Percentiles rank a stretch among this genome's conserved stretches.
Conservation (phyloP, 352 stramenopile genomes). For the Plasmopara halstedii region DNA sequence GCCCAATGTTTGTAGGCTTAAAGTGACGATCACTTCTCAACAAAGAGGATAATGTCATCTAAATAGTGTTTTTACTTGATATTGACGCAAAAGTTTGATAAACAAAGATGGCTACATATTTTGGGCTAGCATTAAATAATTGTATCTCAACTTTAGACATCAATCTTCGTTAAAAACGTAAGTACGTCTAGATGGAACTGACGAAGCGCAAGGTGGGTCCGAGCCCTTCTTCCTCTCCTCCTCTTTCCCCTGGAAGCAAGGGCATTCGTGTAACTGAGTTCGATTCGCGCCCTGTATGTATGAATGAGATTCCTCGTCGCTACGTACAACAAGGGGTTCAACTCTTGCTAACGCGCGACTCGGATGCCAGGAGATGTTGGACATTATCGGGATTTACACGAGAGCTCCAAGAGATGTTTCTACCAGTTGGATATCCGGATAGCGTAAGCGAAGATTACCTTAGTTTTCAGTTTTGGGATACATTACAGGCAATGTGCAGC, state of each 20-base stretch:
- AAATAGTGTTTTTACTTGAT: too few relatives aligned
- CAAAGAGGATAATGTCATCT: too few relatives aligned
- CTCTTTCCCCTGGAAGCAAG: slow-evolving; percentile 10
- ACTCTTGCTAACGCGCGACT: slow-evolving; percentile 12
- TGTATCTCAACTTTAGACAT: too few relatives aligned
- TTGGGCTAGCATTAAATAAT: too few relatives aligned
- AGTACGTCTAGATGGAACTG: slow-evolving; percentile 37
- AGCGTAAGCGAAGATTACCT: slow-evolving; percentile 89
- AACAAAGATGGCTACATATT: too few relatives aligned
- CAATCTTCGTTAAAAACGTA: too few relatives aligned
- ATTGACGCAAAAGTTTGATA: too few relatives aligned
- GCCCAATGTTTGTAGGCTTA: too few relatives aligned
- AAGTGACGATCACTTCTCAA: too few relatives aligned
- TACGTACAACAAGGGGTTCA: slow-evolving; percentile 40
- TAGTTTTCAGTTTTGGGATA: slow-evolving; percentile 94
- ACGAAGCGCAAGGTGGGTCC: slow-evolving; percentile 45
- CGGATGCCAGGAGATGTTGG: slow-evolving; percentile 14
- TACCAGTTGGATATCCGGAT: slow-evolving; percentile 78
- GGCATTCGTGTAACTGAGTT: slow-evolving; percentile 42
- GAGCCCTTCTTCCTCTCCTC: slow-evolving; percentile 3
- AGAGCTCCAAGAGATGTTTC: slow-evolving; percentile 81
- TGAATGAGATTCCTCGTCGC: slow-evolving; percentile 32
- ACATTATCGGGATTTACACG: slow-evolving; percentile 31
- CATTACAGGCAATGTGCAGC: slow-evolving; percentile 90
- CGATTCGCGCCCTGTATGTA: slow-evolving; percentile 50